Evolutionary conservation across 1,284 basidiomycete genomes (phyloP).

Genomic region (Phellinidium pouzarii): DNA sequence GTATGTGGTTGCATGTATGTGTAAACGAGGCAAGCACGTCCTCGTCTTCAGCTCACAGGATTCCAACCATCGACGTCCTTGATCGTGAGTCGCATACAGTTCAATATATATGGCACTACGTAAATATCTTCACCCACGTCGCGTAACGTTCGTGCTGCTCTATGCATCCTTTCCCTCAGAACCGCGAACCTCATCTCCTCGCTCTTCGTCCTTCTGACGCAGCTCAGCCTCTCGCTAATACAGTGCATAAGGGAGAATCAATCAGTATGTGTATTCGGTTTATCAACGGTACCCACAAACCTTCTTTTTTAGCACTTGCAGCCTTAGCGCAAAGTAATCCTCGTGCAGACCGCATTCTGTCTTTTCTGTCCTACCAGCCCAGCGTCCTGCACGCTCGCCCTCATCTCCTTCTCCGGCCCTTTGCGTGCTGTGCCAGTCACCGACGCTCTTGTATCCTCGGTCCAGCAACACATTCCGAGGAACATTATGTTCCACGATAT

Average conservation of each 20-base stretch:
- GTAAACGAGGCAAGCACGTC: no score
- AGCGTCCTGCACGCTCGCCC: constrained; percentile 84
- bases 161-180: no score
- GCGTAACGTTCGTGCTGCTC: no score
- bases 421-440: constrained; percentile 94
- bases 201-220: constrained; percentile 23
- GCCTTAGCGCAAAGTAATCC: constrained; percentile 73
- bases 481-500: constrained; percentile 79
- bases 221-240: constrained; percentile 25
- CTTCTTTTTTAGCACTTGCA: constrained; percentile 24
- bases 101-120: no score
- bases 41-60: no score
- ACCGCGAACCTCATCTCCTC: constrained; percentile 11
- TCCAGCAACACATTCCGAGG: constrained; percentile 87
- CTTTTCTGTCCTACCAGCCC: constrained; percentile 84
- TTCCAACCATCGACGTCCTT: no score
- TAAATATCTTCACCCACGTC: no score
- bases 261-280: neutral
- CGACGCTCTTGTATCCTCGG: constrained; percentile 90
- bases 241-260: neutral
- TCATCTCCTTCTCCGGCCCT: constrained; percentile 67
- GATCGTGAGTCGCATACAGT: no score
- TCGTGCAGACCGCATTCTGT: constrained; percentile 94
- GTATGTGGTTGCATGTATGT: no score
- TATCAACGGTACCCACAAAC: constrained; percentile 9